Conservation (phyloP, 441 rosid species). For the Croton setiger region DNA sequence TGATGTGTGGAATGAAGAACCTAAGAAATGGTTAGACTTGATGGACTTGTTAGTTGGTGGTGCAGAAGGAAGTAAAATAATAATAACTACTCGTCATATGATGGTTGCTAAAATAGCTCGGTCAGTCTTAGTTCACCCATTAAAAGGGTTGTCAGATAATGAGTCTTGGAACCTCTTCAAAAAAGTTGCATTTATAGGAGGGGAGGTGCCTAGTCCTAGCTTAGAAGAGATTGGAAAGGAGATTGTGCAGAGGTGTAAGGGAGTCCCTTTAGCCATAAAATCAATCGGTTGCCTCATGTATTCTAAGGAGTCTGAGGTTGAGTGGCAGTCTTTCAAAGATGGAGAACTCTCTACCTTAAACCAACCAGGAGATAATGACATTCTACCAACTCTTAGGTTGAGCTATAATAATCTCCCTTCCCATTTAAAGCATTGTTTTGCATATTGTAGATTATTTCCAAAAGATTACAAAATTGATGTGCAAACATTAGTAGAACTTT, state of each 20-base stretch:
- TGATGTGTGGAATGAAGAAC: slow-evolving; percentile 25
- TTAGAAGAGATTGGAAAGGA: slow-evolving; percentile 13
- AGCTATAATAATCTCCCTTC: slow-evolving; percentile 24
- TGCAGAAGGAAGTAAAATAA: slow-evolving; percentile 23
- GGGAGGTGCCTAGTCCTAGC: background rate
- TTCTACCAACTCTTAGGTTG: slow-evolving; percentile 7
- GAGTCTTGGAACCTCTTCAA: slow-evolving; percentile 13
- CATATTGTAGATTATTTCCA: slow-evolving; percentile 19
- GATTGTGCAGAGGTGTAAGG: slow-evolving; percentile 20
- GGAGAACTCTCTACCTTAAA: background rate
- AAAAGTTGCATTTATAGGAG: slow-evolving; percentile 1
- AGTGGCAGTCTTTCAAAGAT: slow-evolving; percentile 15
- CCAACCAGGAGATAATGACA: background rate
- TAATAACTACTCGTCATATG: slow-evolving; percentile 24
- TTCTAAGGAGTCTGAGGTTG: background rate
- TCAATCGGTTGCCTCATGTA: slow-evolving; percentile 22
- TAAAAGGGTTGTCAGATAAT: slow-evolving; percentile 10
- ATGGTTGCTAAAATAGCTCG: slow-evolving; percentile 12
- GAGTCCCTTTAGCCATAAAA: slow-evolving; percentile 31
- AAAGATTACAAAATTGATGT: slow-evolving; percentile 1
- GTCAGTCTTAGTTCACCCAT: background rate
- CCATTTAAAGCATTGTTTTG: slow-evolving; percentile 27
- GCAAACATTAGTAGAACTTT: background rate
- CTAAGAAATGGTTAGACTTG: slow-evolving; percentile 9
- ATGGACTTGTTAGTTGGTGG: slow-evolving; percentile 2